Base-by-base conservation (phyloP, 2,329 filamentous ascomycete genomes). In the Neocucurbitaria cava region DNA sequence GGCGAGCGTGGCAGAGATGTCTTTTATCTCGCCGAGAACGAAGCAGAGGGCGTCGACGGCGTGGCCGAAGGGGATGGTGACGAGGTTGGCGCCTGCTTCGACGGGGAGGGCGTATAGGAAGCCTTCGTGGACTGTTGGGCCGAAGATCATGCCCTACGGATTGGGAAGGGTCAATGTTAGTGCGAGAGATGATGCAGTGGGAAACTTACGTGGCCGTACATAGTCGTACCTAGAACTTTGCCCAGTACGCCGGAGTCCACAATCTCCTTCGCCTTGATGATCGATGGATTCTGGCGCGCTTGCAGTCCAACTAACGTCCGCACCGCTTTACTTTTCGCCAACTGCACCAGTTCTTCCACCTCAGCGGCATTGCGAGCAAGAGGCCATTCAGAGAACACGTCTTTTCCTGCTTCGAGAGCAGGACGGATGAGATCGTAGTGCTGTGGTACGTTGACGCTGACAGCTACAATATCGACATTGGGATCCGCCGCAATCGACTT, bases 331-430 rank as follows among this genome's bases (percentile, higher is more conserved):
- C 67, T 49, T 40, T 75, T 70, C 0, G 81, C 81, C 9, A 82
- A 54, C 1, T 64, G 62, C 0, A 71, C 62, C 18, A 85, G 66
- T 56, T 82, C 78, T 40, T 78, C 72, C 0, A 80, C 75, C 54
- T 82, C 73, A 1, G 65, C 56, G 1, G 77, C 47, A 38, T 75
- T 79, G 3, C 73, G 69, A 0, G 71, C 80, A 1, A 82, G 70
- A 3, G 80, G 82, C 81, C 81, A 82, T 60, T 84, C 82, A n/a
- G 78, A 75, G 50, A 79, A 83, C 11, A 81, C 75, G 39, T 79
- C 72, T 42, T 72, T 73, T 3, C 66, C 65, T 3, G 78, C 77
- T 43, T 74, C 65, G 3, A 84, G 60, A 9, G 75, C 76, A 1
- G 80, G 78, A 38, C 74, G 75, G 10, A 78, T 71, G 13, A 80